These are phyloP conservation scores for Globisporangium viniferum DNA, from an alignment of 352 stramenopile genomes.

Conservation along the genomic window DNA sequence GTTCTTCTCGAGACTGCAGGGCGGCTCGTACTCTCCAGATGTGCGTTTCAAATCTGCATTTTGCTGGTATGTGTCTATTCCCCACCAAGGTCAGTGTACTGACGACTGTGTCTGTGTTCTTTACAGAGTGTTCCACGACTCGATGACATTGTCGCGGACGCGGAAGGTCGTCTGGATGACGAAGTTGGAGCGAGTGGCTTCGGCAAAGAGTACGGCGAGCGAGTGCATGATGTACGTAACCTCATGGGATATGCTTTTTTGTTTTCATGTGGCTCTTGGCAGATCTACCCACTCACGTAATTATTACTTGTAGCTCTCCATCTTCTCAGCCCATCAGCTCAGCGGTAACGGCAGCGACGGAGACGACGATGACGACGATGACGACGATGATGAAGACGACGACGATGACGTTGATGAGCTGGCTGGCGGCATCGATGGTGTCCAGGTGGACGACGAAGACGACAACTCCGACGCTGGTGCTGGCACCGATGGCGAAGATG, in stretches of 20 bases:
- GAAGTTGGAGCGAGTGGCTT: slow-evolving; percentile 82
- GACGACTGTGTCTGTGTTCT: slow-evolving; percentile 15
- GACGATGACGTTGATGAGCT: slow-evolving; percentile 34
- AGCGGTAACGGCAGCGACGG: slow-evolving; percentile 35
- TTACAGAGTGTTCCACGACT: slow-evolving; percentile 48
- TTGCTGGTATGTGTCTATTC: slow-evolving; percentile 21
- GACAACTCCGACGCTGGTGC: slow-evolving; percentile 18
- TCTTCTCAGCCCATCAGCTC: slow-evolving; percentile 69
- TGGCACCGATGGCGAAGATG: slow-evolving; percentile 10
- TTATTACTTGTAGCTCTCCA: slow-evolving; percentile 48
- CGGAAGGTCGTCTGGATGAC: slow-evolving; percentile 56
- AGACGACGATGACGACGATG: slow-evolving; percentile 46
- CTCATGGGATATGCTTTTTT: too few relatives aligned
- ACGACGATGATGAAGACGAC: slow-evolving; percentile 31
- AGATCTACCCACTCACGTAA: background rate
- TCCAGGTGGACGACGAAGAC: slow-evolving; percentile 28
- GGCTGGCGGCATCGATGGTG: slow-evolving; percentile 34
- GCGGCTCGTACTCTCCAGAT: slow-evolving; percentile 78
- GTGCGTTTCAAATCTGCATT: slow-evolving; percentile 49
- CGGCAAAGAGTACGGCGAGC: slow-evolving; percentile 70
- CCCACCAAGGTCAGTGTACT: background rate
- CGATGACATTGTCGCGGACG: slow-evolving; percentile 67
- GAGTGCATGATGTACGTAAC: slow-evolving; percentile 54
- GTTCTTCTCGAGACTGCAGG: slow-evolving; percentile 91
- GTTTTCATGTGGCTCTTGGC: background rate